Conservation (phyloP, 768 basidiomycete genomes). For the Pholiota microspora region DNA sequence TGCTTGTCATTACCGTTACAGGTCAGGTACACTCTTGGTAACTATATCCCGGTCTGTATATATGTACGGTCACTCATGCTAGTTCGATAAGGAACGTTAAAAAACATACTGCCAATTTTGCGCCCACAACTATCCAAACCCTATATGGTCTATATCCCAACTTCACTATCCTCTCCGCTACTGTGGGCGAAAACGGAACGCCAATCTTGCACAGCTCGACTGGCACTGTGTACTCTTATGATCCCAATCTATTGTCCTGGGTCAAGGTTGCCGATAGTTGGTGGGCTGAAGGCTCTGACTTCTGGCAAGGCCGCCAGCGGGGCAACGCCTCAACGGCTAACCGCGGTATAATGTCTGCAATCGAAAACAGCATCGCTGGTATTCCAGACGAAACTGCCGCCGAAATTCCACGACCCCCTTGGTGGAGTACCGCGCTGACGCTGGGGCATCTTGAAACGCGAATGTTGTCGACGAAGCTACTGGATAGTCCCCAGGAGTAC, state of each 20-base stretch:
- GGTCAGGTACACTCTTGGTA: constrained; percentile 81
- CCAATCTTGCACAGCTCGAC: constrained; percentile 77
- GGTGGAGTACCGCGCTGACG: constrained; percentile 83
- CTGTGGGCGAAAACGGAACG: constrained; percentile 75
- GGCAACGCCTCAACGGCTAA: constrained; percentile 35
- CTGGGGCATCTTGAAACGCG: constrained; percentile 88
- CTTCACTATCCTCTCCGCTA: constrained; percentile 57
- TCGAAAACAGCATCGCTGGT: constrained; percentile 46
- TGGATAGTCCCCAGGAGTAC: constrained; percentile 87
- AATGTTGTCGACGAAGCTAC: constrained; percentile 65
- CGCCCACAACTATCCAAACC: constrained; percentile 60
- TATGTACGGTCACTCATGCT: background rate
- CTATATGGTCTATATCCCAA: constrained; percentile 59
- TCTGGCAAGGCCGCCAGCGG: constrained; percentile 75
- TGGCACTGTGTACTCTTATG: constrained; percentile 81
- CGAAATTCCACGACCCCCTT: constrained; percentile 56
- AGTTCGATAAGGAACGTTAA: constrained; percentile 66
- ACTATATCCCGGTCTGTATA: constrained; percentile 15
- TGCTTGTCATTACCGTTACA: constrained; percentile 70
- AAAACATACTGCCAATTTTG: constrained; percentile 60
- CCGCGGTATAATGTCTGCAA: constrained; percentile 52
- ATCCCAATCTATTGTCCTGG: constrained; percentile 64
- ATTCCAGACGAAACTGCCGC: constrained; percentile 33
- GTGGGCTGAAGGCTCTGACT: constrained; percentile 83
- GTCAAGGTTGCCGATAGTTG: constrained; percentile 75